Conservation (phyloP, 2,329 filamentous ascomycete genomes). For the Drechslerella dactyloides region DNA sequence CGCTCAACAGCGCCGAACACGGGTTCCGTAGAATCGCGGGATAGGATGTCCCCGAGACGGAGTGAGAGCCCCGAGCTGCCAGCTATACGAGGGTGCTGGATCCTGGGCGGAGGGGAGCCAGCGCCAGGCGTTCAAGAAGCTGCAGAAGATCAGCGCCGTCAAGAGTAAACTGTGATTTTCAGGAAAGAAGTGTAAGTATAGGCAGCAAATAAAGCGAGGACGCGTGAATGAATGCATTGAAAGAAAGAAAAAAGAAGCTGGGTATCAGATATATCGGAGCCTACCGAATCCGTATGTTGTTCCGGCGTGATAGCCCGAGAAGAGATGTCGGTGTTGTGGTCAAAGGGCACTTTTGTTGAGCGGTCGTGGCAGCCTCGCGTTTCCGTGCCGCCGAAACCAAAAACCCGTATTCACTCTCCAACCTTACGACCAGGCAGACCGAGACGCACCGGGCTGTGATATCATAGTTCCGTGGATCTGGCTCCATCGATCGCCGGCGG, state of each 20-base stretch:
- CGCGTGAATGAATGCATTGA: background rate
- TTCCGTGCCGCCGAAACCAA: too few relatives aligned
- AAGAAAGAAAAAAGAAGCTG: background rate
- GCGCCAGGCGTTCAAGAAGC: constrained; percentile 53
- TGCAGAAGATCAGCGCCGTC: constrained; percentile 53
- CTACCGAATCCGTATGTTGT: background rate
- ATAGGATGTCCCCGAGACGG: constrained; percentile 57
- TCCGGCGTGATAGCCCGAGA: background rate
- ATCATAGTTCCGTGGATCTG: background rate
- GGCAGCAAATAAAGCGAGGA: background rate
- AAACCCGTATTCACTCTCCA: background rate
- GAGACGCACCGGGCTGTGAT: too few relatives aligned
- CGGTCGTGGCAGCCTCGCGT: background rate
- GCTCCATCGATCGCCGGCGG: too few relatives aligned
- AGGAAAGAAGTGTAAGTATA: background rate
- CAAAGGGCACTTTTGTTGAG: constrained; percentile 1
- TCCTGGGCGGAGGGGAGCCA: constrained; percentile 57
- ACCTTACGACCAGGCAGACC: background rate
- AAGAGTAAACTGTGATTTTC: constrained; percentile 55
- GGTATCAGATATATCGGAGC: background rate
- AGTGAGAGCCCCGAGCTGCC: constrained; percentile 57
- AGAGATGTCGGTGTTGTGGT: background rate
- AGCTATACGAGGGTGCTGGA: constrained; percentile 57
- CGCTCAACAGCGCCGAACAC: constrained; percentile 57
- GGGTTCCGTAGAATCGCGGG: constrained; percentile 59